These are phyloP conservation scores for Ceratobasidium sp. DNA, from an alignment of 1,284 basidiomycete genomes.

Conservation along the genomic window DNA sequence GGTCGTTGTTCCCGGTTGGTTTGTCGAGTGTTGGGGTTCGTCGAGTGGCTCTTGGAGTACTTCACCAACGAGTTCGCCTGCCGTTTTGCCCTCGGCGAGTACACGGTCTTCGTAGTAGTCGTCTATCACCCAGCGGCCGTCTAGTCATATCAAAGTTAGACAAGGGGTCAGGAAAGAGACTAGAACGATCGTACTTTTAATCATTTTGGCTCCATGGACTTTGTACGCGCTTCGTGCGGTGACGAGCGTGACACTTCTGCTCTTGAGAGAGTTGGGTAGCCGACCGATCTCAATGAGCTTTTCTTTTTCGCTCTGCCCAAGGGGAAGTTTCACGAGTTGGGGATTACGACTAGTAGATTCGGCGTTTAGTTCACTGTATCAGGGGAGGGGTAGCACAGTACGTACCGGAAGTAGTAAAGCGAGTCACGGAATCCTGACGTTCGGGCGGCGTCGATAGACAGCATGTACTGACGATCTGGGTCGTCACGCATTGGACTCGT, in stretches of 20 bases:
- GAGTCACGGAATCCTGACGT: slow-evolving; percentile 96
- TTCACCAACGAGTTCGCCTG: slow-evolving; percentile 80
- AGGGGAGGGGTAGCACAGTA: neutral
- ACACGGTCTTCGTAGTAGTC: slow-evolving; percentile 93
- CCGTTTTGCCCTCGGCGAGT: slow-evolving; percentile 70
- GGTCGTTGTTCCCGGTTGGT: slow-evolving; percentile 53
- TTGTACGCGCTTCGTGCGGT: slow-evolving; percentile 94
- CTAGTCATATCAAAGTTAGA: slow-evolving; percentile 54
- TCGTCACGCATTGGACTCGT: slow-evolving; percentile 77
- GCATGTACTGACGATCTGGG: slow-evolving; percentile 87
- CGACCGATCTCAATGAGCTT: slow-evolving; percentile 87
- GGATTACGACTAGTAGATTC: slow-evolving; percentile 64
- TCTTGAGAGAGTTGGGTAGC: slow-evolving; percentile 86
- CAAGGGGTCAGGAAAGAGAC: slow-evolving; percentile 12
- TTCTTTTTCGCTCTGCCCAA: slow-evolving; percentile 88
- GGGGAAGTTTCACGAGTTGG: slow-evolving; percentile 87
- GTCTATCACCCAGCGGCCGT: slow-evolving; percentile 89
- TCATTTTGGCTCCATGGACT: slow-evolving; percentile 89
- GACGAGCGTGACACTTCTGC: slow-evolving; percentile 91
- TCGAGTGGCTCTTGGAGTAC: slow-evolving; percentile 52
- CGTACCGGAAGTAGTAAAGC: slow-evolving; percentile 87
- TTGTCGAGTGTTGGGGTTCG: slow-evolving; percentile 51
- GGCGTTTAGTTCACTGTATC: neutral
- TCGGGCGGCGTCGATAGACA: slow-evolving; percentile 96
- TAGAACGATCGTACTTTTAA: slow-evolving; percentile 65